phyloP scores from a whole-genome alignment of 345 rosid genomes.

The Corchorus olitorius region DNA sequence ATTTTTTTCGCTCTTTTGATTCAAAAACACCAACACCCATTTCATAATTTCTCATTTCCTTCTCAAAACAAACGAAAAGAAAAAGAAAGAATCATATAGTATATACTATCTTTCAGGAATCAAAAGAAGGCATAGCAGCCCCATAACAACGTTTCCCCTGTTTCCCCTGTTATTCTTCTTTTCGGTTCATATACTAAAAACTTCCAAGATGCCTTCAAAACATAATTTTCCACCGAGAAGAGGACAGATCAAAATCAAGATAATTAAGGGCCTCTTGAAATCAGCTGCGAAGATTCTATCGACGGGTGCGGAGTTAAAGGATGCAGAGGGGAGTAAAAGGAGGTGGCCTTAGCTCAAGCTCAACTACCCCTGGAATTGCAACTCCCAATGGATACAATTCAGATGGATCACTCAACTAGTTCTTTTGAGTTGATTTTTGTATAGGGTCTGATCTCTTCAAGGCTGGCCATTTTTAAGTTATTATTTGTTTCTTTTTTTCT shows the following conservation, averaged over 20 bases:
- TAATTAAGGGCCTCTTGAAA: conserved; percentile 13
- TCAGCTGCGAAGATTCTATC: not conserved
- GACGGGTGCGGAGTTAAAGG: not conserved
- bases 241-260: conserved; percentile 29
- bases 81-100: not conserved
- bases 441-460: not conserved
- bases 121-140: not conserved
- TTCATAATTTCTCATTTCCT: not conserved
- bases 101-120: not conserved
- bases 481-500: not conserved
- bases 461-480: not conserved
- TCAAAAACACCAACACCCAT: not conserved
- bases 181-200: not conserved
- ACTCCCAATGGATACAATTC: conserved; percentile 14
- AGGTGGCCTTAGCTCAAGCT: not conserved
- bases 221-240: conserved; percentile 23
- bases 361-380: conserved; percentile 1
- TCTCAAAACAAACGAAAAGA: not conserved
- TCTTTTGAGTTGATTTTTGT: not conserved
- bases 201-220: not conserved
- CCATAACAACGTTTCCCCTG: not conserved
- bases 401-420: not conserved
- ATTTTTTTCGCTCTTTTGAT: not conserved
- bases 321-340: not conserved
- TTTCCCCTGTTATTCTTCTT: not conserved